Base-by-base conservation (phyloP, 768 basidiomycete species). In the Ramaria rubella region DNA sequence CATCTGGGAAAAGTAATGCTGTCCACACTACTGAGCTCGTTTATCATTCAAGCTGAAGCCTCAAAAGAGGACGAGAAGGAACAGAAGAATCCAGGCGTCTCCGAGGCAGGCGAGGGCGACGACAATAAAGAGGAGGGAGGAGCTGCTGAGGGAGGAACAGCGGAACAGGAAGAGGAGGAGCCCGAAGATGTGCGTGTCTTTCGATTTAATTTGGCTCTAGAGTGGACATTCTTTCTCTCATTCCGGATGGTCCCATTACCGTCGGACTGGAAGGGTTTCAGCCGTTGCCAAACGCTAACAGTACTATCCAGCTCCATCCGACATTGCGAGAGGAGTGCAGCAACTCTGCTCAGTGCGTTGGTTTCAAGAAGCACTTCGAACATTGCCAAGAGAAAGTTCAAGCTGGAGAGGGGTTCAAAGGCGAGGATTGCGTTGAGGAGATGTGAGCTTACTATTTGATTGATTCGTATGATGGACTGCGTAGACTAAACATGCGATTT, bases 361-460 rank as follows among this genome's bases (percentile, higher is more conserved):
- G 81, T 34, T 69, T 85, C 55, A 75, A 85, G 36, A 82, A 87
- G 65, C 94, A 95, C 74, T 95, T 94, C 70, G 80, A 86, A 58
- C 89, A 94, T 67, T 95, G 94, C 71, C 81, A 89, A 68, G 88
- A 94, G 71, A 94, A 91, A 73, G 85, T 96, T 46, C 72, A 82
- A 58, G 77, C 75, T 29, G 94, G 93, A 26, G 67, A 93, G 65
- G 93, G 91, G 36, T 91, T 80, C 81, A 85, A 90, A 68, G 83
- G 83, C 60, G 94, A 95, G 76, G 92, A 94, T 68, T 95, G 92
- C 67, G 87, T 94, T 34, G 90, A 93, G 73, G 91, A 92, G 78
- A 69, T 92, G 87, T 89, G 63, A 69, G 86, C 80, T n/a, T 54
- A 5, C n/a, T 23, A 59, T 42, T 48, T 33, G 3, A 3, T 29